phyloP scores from a whole-genome alignment of 2,329 filamentous ascomycete species.

The Aureobasidium sp. region DNA sequence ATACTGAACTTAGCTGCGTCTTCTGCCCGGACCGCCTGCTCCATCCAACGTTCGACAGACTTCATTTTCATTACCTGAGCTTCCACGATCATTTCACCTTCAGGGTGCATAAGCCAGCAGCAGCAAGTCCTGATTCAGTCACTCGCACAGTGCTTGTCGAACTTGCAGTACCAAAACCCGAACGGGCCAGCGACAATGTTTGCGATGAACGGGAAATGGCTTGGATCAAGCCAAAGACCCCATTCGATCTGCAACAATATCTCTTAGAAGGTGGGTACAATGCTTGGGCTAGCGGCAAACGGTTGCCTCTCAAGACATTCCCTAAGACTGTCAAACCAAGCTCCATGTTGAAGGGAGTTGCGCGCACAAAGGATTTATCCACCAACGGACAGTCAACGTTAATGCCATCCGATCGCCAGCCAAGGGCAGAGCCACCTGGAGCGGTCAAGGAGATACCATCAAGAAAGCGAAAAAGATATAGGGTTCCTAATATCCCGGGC shows the following conservation, averaged over 20 bases:
- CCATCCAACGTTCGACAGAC: slow-evolving; percentile 19
- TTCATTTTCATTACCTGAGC: slow-evolving; percentile 27
- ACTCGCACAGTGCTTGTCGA: slow-evolving; percentile 3
- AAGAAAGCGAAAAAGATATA: slow-evolving; percentile 21
- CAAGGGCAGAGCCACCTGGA: background rate
- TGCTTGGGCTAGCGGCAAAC: slow-evolving; percentile 9
- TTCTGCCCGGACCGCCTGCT: slow-evolving; percentile 17
- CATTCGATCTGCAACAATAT: slow-evolving; percentile 29
- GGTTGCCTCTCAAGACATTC: background rate
- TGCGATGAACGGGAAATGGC: slow-evolving; percentile 22
- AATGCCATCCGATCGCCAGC: background rate
- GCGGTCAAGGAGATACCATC: slow-evolving; percentile 17
- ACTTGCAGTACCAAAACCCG: slow-evolving; percentile 16
- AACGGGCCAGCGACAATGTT: slow-evolving; percentile 20
- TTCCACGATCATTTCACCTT: slow-evolving; percentile 29
- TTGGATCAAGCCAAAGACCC: slow-evolving; percentile 25
- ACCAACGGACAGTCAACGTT: background rate
- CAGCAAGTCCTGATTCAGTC: background rate
- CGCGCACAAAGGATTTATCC: background rate
- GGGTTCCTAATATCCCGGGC: slow-evolving; percentile 28
- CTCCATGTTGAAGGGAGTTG: background rate
- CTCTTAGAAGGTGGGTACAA: slow-evolving; percentile 25
- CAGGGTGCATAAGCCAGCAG: slow-evolving; percentile 14
- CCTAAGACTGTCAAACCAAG: background rate
- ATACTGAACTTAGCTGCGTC: slow-evolving; percentile 18